Evolutionary conservation across 805 yeast genomes (phyloP).

Genomic region (Monosporozyma yasuniensis): DNA sequence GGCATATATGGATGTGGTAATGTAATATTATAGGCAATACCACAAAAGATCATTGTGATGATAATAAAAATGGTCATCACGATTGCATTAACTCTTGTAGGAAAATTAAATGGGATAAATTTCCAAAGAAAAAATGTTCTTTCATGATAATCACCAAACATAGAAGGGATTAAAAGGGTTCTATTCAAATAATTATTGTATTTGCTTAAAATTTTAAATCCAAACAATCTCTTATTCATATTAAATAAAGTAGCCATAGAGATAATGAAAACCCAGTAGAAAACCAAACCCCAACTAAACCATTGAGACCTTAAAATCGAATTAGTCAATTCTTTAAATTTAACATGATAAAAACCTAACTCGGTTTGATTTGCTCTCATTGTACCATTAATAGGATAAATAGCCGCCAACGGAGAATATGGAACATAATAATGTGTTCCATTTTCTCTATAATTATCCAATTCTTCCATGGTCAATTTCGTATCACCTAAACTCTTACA

Average conservation of each 20-base stretch:
- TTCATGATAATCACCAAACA: constrained; percentile 16
- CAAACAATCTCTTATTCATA: constrained; percentile 19
- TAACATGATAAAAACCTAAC: constrained; percentile 28
- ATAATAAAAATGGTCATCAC: constrained; percentile 28
- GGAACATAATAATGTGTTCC: constrained; percentile 27
- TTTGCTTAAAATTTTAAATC: constrained; percentile 14
- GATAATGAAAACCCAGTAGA: constrained; percentile 34
- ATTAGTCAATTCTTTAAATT: constrained; percentile 32
- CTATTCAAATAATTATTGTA: constrained; percentile 17
- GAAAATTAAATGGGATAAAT: constrained; percentile 26
- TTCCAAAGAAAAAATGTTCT: constrained; percentile 15
- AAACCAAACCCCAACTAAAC: constrained; percentile 39
- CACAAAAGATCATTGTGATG: constrained; percentile 26
- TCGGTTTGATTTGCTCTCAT: constrained; percentile 27
- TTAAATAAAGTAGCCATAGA: constrained; percentile 27
- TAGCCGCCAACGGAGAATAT: constrained; percentile 14
- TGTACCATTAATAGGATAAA: constrained; percentile 25
- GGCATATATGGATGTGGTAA: constrained; percentile 33
- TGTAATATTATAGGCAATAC: constrained; percentile 31
- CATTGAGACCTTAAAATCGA: constrained; percentile 34
- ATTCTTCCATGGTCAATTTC: constrained; percentile 11
- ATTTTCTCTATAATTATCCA: constrained; percentile 29
- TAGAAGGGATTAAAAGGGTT: constrained; percentile 23
- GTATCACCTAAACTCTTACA: constrained; percentile 14
- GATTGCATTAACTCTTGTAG: constrained; percentile 25